Evolutionary conservation across 768 basidiomycete genomes (phyloP).

Genomic region (Auriculariales sp.): DNA sequence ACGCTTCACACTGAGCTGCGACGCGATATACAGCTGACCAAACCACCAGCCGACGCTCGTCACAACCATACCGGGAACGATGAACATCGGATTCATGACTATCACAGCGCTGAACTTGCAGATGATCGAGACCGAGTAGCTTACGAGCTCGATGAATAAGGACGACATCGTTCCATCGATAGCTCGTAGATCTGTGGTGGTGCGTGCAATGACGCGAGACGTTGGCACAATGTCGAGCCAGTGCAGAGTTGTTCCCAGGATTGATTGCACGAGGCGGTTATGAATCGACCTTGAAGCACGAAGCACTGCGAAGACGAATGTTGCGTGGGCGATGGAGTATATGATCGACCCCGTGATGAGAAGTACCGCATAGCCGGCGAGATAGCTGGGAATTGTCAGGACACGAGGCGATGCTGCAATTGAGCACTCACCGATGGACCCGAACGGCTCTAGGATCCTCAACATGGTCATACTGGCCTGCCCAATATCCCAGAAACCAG

Average conservation of each 20-base stretch:
- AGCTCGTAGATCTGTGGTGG: constrained; percentile 46
- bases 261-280: not conserved
- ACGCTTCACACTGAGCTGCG: constrained; percentile 40
- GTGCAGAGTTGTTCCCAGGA: constrained; percentile 4
- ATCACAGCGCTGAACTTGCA: constrained; percentile 29
- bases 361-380: constrained; percentile 26
- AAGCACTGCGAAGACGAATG: not conserved
- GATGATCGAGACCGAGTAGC: constrained; percentile 16
- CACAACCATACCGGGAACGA: constrained; percentile 28
- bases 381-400: constrained; percentile 27
- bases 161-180: constrained; percentile 2
- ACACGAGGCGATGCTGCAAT: not conserved
- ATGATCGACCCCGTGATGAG: constrained; percentile 16
- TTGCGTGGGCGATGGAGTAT: constrained; percentile 20
- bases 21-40: constrained; percentile 37
- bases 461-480: constrained; percentile 6
- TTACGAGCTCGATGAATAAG: constrained; percentile 17
- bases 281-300: constrained; percentile 2
- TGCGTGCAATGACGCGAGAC: constrained; percentile 46
- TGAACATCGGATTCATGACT: constrained; percentile 28
- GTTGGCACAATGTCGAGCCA: constrained; percentile 37
- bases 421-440: constrained; percentile 3
- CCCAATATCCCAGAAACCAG: constrained; percentile 4
- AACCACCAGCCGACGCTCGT: constrained; percentile 27
- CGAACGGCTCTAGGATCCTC: constrained; percentile 11